These are phyloP conservation scores for Hemerocallis citrina DNA, from an alignment of 106 monocot genomes.

Conservation along the genomic window DNA sequence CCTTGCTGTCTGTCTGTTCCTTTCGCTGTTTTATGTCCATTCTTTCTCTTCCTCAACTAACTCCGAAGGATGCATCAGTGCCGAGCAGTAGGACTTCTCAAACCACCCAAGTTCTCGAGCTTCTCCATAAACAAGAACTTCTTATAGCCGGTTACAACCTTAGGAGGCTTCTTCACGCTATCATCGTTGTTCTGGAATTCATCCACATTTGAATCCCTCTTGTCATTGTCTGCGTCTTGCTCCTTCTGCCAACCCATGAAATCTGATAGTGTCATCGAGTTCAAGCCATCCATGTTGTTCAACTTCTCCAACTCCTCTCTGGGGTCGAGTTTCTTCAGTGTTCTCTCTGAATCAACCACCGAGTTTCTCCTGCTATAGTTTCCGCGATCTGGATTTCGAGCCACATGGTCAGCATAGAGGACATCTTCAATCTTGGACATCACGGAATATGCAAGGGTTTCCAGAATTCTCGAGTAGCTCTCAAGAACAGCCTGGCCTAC, in stretches of 20 bases:
- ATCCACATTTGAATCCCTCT: constrained; percentile 18
- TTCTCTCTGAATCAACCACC: background rate
- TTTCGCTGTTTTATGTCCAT: no score
- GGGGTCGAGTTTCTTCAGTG: constrained; percentile 40
- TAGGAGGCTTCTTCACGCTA: constrained; percentile 22
- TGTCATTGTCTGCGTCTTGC: constrained; percentile 24
- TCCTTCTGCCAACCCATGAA: constrained; percentile 90
- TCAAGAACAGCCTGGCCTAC: constrained; percentile 80
- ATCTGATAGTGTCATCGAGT: constrained; percentile 75
- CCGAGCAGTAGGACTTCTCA: constrained; percentile 57
- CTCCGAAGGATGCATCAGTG: constrained; percentile 10
- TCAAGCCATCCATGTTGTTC: constrained; percentile 29
- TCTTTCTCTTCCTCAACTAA: no score
- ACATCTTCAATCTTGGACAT: constrained; percentile 93
- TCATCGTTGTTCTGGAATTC: background rate
- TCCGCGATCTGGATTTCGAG: constrained; percentile 29
- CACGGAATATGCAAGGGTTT: constrained; percentile 75
- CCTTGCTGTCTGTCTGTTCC: no score
- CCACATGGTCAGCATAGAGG: constrained; percentile 44
- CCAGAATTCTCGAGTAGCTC: constrained; percentile 87
- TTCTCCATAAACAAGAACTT: constrained; percentile 53
- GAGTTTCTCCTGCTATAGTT: constrained; percentile 9
- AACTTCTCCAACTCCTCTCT: constrained; percentile 60
- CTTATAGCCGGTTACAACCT: constrained; percentile 25
- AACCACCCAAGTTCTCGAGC: constrained; percentile 44